phyloP scores from a whole-genome alignment of 2,329 filamentous ascomycete genomes.

The Penicillium vulpinum region DNA sequence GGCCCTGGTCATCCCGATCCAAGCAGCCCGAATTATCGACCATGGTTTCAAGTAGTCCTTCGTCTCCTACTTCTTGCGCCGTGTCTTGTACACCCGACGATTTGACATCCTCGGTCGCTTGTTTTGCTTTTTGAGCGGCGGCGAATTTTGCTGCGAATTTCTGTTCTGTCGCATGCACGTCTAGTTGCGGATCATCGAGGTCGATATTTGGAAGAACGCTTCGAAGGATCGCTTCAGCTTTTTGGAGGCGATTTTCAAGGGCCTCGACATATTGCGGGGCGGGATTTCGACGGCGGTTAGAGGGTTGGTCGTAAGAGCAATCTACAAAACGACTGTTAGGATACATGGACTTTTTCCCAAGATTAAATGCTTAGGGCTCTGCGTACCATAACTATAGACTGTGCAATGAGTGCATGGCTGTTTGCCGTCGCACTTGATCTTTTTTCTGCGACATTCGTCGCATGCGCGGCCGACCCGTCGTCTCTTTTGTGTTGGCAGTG shows the following conservation, averaged over 20 bases:
- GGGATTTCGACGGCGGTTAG: constrained; percentile 84
- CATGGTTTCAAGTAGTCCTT: constrained; percentile 86
- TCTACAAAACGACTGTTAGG: constrained; percentile 55
- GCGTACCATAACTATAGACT: constrained; percentile 93
- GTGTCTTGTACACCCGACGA: constrained; percentile 24
- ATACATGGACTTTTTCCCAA: not conserved
- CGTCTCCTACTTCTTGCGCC: constrained; percentile 54
- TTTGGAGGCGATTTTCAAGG: constrained; percentile 76
- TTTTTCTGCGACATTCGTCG: constrained; percentile 80
- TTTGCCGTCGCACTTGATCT: constrained; percentile 85
- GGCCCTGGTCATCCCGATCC: constrained; percentile 84
- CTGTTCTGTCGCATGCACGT: constrained; percentile 72
- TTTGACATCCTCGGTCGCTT: constrained; percentile 16
- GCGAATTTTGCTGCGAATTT: constrained; percentile 52
- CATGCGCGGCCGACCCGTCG: constrained; percentile 77
- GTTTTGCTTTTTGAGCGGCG: constrained; percentile 45
- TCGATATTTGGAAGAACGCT: constrained; percentile 82
- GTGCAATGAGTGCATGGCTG: constrained; percentile 94
- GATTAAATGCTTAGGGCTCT: not conserved
- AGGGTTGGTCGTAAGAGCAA: constrained; percentile 94
- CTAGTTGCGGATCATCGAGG: constrained; percentile 79
- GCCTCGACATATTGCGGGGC: constrained; percentile 92
- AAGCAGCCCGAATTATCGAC: constrained; percentile 88
- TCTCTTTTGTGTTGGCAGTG: constrained; percentile 68
- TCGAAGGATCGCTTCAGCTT: constrained; percentile 76